Evolutionary conservation across 2,329 filamentous ascomycete species (phyloP).

Genomic region (Didymella pinodella): DNA sequence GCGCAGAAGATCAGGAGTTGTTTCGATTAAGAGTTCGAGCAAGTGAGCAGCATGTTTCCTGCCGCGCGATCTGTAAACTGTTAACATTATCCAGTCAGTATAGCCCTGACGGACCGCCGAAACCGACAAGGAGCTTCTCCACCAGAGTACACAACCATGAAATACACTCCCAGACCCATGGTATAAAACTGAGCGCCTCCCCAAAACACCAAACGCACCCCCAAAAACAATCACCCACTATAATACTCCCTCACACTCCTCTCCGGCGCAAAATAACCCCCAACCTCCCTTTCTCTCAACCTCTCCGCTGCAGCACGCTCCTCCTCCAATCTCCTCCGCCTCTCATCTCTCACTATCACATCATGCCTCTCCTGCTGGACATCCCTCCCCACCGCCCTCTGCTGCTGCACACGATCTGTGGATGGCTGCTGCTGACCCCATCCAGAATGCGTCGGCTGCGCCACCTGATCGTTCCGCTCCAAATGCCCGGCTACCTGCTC

Average conservation of each 20-base stretch:
- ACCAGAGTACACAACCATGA: too few relatives aligned
- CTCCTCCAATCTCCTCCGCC: background rate
- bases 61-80: too few relatives aligned
- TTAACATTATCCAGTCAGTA: too few relatives aligned
- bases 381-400: background rate
- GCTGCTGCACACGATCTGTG: background rate
- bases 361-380: background rate
- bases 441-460: background rate
- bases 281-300: background rate
- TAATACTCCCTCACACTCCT: slow-evolving; percentile 10
- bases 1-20: too few relatives aligned
- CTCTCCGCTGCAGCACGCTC: background rate
- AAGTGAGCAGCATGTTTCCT: too few relatives aligned
- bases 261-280: slow-evolving; percentile 2
- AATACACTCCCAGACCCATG: too few relatives aligned
- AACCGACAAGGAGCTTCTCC: too few relatives aligned
- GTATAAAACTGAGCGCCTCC: too few relatives aligned
- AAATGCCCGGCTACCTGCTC: background rate
- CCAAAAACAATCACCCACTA: background rate
- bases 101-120: too few relatives aligned
- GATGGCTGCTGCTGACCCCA: background rate
- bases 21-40: too few relatives aligned
- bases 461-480: background rate
- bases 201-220: too few relatives aligned
- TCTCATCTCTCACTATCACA: background rate